phyloP scores from a whole-genome alignment of 1,139 yeast genomes.

The Saccharomyces hybrid region DNA sequence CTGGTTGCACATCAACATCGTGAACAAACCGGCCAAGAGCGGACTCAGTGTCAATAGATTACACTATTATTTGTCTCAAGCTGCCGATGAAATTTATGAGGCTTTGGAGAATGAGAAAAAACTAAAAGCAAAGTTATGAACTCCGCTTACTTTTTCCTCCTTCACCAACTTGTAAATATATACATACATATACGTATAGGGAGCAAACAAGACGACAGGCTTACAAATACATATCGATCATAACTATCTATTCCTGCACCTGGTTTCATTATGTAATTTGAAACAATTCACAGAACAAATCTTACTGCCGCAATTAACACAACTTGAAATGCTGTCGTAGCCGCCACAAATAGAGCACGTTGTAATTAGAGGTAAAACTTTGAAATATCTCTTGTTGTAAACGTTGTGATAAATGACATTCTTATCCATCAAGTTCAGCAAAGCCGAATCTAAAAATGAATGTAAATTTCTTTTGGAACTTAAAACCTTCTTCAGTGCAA shows the following conservation, averaged over 20 bases:
- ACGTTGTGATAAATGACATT: conserved; percentile 29
- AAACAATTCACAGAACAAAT: conserved; percentile 30
- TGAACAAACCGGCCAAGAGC: conserved; percentile 58
- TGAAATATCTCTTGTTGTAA: conserved; percentile 29
- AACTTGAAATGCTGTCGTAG: conserved; percentile 29
- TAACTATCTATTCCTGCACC: conserved; percentile 17
- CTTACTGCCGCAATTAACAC: conserved; percentile 30
- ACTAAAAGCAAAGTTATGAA: conserved; percentile 19
- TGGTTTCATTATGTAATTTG: conserved; percentile 30
- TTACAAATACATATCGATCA: background rate
- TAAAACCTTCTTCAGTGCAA: conserved; percentile 27
- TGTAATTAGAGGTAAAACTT: conserved; percentile 29
- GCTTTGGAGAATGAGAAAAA: conserved; percentile 36
- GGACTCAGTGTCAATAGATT: conserved; percentile 63
- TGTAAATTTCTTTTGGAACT: conserved; percentile 26
- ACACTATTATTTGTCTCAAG: conserved; percentile 62
- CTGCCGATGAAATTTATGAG: conserved; percentile 77
- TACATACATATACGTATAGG: background rate
- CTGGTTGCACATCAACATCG: conserved; percentile 80
- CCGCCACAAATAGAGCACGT: conserved; percentile 32
- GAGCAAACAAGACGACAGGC: background rate
- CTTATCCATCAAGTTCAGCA: conserved; percentile 25
- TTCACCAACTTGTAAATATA: background rate
- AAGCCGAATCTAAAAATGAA: conserved; percentile 26
- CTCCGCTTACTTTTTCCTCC: background rate